phyloP scores from a whole-genome alignment of 805 yeast genomes.

The Hagleromyces aurorensis region DNA sequence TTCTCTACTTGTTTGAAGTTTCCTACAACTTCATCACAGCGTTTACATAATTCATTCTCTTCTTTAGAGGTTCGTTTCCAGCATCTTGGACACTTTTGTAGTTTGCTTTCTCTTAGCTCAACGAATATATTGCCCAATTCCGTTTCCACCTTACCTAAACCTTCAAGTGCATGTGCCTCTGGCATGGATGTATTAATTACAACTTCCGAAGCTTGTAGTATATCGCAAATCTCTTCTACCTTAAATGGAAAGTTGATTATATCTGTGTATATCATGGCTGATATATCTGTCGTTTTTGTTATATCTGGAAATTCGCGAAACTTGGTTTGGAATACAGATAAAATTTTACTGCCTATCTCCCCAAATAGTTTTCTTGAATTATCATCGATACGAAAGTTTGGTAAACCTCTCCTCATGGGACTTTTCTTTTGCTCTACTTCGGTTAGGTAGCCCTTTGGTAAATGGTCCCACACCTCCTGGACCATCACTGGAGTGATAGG shows the following conservation, averaged over 20 bases:
- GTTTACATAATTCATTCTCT: constrained; percentile 50
- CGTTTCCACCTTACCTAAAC: too few relatives aligned
- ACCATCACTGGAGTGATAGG: constrained; percentile 80
- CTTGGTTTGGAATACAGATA: constrained; percentile 14
- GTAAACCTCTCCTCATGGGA: too few relatives aligned
- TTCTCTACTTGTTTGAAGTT: not conserved
- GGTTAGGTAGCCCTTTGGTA: constrained; percentile 31
- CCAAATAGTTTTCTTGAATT: constrained; percentile 17
- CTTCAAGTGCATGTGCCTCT: too few relatives aligned
- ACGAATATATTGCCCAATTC: constrained; percentile 2
- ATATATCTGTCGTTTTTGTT: constrained; percentile 22
- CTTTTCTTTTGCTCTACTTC: constrained; percentile 1
- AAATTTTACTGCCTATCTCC: constrained; percentile 13
- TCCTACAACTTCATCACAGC: constrained; percentile 47
- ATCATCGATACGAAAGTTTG: too few relatives aligned
- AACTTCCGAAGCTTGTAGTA: constrained; percentile 58
- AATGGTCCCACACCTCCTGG: constrained; percentile 79
- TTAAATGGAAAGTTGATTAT: constrained; percentile 9
- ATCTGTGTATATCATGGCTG: constrained; percentile 22
- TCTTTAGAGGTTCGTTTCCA: constrained; percentile 66
- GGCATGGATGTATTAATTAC: constrained; percentile 21
- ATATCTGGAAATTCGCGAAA: constrained; percentile 12
- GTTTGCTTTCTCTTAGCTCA: constrained; percentile 26
- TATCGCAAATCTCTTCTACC: constrained; percentile 44
- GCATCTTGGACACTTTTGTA: constrained; percentile 82